A percentile compares a stretch with the other conserved stretches of the same genome.
These are phyloP conservation scores for Albugo candida DNA, from an alignment of 352 stramenopile species.

Conservation along the genomic window DNA sequence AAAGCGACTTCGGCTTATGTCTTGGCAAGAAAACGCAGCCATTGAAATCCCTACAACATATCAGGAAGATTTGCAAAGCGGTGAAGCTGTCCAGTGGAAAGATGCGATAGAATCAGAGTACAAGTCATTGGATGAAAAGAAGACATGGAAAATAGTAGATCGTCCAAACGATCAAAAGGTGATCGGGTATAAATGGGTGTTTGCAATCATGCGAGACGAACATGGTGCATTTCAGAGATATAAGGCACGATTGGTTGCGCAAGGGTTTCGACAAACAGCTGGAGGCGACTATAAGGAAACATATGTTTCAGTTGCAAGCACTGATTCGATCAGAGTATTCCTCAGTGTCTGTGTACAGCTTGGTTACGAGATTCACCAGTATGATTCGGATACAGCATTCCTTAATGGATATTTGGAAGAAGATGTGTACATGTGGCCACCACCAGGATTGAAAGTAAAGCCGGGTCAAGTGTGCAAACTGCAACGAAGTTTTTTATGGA, in stretches of 20 bases:
- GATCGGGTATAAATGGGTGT: background rate
- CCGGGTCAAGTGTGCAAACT: background rate
- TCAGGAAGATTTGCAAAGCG: constrained; percentile 1
- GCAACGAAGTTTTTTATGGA: constrained; percentile 5
- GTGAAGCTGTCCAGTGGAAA: background rate
- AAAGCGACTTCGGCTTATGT: background rate
- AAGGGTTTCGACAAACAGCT: background rate
- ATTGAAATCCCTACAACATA: constrained; percentile 1
- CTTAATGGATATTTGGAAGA: background rate
- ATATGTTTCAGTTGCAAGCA: background rate
- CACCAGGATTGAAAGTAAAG: background rate
- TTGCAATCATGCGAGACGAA: background rate
- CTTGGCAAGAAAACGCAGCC: background rate
- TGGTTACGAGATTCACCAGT: background rate
- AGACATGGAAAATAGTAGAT: background rate
- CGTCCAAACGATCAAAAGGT: background rate
- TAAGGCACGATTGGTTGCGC: background rate
- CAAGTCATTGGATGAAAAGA: background rate
- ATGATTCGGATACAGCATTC: background rate
- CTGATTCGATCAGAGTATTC: background rate
- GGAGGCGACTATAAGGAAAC: background rate
- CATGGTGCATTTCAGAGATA: background rate
- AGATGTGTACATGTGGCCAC: background rate
- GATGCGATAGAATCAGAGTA: background rate
- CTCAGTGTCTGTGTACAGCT: background rate